A percentile compares a stretch with the other conserved stretches of the same genome.
These are phyloP conservation scores for Kurtzmaniella quercitrusa DNA, from an alignment of 1,139 yeast species.

Conservation along the genomic window DNA sequence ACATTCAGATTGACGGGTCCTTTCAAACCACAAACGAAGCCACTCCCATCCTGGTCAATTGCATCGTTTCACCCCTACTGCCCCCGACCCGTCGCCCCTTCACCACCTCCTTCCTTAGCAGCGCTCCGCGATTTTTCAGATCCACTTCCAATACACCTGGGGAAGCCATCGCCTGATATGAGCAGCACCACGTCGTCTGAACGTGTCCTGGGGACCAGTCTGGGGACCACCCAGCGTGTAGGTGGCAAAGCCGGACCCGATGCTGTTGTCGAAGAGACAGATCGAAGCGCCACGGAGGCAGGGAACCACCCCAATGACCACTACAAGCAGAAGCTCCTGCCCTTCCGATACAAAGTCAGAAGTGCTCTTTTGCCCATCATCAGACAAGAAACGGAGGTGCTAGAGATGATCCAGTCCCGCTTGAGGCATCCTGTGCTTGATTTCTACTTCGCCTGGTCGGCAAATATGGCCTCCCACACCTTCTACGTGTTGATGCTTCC, in stretches of 20 bases:
- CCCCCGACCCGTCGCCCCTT: too few relatives aligned
- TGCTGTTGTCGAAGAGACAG: neutral
- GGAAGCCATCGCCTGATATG: neutral
- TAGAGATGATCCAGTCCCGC: conserved; percentile 53
- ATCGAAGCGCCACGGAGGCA: conserved; percentile 43
- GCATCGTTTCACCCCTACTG: too few relatives aligned
- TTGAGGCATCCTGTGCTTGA: conserved; percentile 56
- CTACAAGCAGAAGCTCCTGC: conserved; percentile 57
- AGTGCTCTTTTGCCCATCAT: conserved; percentile 53
- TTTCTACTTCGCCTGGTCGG: conserved; percentile 80
- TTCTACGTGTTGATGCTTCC: conserved; percentile 90
- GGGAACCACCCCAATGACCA: conserved; percentile 69
- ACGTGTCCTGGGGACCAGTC: too few relatives aligned
- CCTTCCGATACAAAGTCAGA: conserved; percentile 57
- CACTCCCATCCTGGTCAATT: too few relatives aligned
- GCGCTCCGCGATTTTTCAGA: neutral
- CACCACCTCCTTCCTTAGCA: neutral
- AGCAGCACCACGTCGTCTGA: neutral
- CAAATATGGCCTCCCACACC: conserved; percentile 89
- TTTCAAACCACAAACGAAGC: too few relatives aligned
- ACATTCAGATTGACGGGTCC: too few relatives aligned
- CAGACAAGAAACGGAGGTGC: conserved; percentile 59
- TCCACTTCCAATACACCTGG: neutral
- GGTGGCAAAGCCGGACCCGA: neutral
- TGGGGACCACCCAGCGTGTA: neutral